Evolutionary conservation across 2,329 filamentous ascomycete species (phyloP).

Genomic region (Aspergillus carbonarius): DNA sequence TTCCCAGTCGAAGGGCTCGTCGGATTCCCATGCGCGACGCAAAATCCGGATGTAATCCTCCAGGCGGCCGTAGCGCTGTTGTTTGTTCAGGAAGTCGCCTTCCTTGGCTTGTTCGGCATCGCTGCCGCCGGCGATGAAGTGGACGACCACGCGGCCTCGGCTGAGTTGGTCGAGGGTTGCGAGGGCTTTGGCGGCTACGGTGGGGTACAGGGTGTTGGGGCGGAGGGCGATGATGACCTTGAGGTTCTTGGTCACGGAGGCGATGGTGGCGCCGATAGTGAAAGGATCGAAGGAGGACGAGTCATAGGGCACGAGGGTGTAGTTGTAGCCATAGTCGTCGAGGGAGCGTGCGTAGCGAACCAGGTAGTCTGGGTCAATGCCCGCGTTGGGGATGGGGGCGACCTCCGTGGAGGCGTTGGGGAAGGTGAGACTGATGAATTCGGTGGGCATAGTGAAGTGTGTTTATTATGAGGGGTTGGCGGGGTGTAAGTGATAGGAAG

Average conservation of each 20-base stretch:
- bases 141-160: constrained; percentile 58
- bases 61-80: constrained; percentile 57
- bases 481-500: neutral
- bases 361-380: constrained; percentile 57
- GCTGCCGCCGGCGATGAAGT: constrained; percentile 63
- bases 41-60: constrained; percentile 65
- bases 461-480: neutral
- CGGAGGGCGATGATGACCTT: constrained; percentile 63
- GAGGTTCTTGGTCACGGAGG: constrained; percentile 57
- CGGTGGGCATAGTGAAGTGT: constrained; percentile 34
- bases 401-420: constrained; percentile 59
- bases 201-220: constrained; percentile 63
- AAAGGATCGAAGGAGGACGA: constrained; percentile 58
- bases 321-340: constrained; percentile 62
- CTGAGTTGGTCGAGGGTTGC: constrained; percentile 62
- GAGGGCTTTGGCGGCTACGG: constrained; percentile 61
- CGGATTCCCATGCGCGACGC: constrained; percentile 57
- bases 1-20: constrained; percentile 62
- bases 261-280: constrained; percentile 60
- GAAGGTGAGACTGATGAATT: constrained; percentile 61
- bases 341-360: constrained; percentile 57
- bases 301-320: constrained; percentile 61
- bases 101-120: constrained; percentile 61
- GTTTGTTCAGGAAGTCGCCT: constrained; percentile 60
- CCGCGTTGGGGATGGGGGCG: constrained; percentile 52